Evolutionary conservation across 345 rosid species (phyloP).

Genomic region (Alliaria petiolata): DNA sequence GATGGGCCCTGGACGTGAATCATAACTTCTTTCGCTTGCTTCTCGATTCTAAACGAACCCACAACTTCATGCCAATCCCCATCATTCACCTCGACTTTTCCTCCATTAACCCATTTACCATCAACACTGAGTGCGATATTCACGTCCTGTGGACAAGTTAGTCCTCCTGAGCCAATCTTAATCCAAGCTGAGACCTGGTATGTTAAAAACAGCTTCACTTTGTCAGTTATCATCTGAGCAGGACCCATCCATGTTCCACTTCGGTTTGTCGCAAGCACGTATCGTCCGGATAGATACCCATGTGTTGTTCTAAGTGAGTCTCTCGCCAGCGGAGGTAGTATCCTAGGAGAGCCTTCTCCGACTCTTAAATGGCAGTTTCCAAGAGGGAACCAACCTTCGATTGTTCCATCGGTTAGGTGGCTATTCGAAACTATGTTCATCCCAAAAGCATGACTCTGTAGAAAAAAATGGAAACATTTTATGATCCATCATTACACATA

Average conservation of each 20-base stretch:
- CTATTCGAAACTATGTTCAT: conserved; percentile 71
- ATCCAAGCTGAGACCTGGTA: conserved; percentile 98
- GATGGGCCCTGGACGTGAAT: conserved; percentile 85
- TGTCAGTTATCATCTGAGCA: conserved; percentile 82
- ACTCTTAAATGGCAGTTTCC: conserved; percentile 69
- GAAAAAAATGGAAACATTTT: not conserved
- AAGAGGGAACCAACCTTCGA: conserved; percentile 88
- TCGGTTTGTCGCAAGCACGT: conserved; percentile 67
- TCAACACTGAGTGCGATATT: conserved; percentile 89
- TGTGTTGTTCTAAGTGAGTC: conserved; percentile 61
- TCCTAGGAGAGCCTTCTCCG: conserved; percentile 71
- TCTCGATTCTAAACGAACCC: conserved; percentile 91
- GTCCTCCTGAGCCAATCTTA: conserved; percentile 49
- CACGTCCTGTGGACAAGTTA: conserved; percentile 63
- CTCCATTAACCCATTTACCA: conserved; percentile 89
- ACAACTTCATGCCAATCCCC: conserved; percentile 86
- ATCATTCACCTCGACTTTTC: conserved; percentile 69
- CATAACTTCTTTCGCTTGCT: conserved; percentile 71
- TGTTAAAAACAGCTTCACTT: conserved; percentile 65
- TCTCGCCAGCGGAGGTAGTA: conserved; percentile 83
- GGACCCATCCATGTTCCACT: conserved; percentile 98
- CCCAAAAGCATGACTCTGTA: conserved; percentile 71
- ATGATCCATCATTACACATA: not conserved
- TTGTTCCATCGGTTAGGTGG: conserved; percentile 45
- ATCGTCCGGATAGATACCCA: conserved; percentile 68